Conservation (phyloP, 1,284 basidiomycete species). For the Trametes polyzona region DNA sequence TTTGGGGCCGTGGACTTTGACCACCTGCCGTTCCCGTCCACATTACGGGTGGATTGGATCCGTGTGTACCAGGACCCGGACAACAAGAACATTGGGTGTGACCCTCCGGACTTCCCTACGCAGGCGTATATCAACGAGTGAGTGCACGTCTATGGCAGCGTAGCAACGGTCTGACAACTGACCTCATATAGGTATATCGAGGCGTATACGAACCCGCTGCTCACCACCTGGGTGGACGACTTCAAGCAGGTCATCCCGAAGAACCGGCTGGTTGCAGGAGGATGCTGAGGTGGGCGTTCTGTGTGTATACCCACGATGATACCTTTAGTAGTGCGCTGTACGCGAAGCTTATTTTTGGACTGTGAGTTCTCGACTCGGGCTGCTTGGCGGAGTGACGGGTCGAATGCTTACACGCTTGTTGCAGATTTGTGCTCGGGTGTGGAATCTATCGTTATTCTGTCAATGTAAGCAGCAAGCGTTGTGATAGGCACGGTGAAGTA, state of each 20-base stretch:
- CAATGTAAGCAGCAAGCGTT: not conserved
- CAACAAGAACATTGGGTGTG: conserved; percentile 77
- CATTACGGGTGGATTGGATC: conserved; percentile 81
- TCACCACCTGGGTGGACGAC: conserved; percentile 49
- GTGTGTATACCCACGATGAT: not conserved
- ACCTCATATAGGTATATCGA: conserved; percentile 36
- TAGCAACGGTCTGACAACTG: not conserved
- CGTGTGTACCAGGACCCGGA: conserved; percentile 79
- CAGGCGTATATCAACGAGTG: conserved; percentile 71
- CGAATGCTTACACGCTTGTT: not conserved
- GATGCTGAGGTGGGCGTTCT: conserved; percentile 35
- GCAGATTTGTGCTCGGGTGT: not conserved
- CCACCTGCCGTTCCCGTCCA: conserved; percentile 67
- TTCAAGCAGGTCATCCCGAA: conserved; percentile 66
- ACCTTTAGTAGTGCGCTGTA: not conserved
- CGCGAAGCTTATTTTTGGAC: not conserved
- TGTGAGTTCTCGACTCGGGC: not conserved
- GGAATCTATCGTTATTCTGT: not conserved
- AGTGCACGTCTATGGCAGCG: conserved; percentile 25
- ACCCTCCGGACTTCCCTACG: conserved; percentile 80
- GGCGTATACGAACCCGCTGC: conserved; percentile 46
- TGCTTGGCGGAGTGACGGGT: no score
- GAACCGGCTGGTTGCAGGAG: conserved; percentile 56
- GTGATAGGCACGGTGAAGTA: not conserved
- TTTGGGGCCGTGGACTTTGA: conserved; percentile 73